Percentiles rank a stretch among this genome's conserved stretches.
Conservation (phyloP, 345 rosid genomes). For the Gossypium ekmanianum region DNA sequence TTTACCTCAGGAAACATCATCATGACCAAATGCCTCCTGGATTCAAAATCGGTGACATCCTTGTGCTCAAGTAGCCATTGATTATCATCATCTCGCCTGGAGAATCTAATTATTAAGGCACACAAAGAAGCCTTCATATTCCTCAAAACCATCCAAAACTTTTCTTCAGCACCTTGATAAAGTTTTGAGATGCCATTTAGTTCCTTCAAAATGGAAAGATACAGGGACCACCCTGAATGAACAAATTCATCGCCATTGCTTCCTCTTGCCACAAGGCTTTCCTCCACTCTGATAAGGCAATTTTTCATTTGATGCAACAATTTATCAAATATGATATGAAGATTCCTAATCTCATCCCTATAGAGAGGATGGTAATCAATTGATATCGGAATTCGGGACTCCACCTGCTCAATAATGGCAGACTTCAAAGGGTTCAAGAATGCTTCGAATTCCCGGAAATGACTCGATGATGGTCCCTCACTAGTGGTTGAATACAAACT, state of each 20-base stretch:
- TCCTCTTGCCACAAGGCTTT: constrained; percentile 24
- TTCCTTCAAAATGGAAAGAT: constrained; percentile 72
- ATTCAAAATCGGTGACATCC: constrained; percentile 75
- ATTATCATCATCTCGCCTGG: constrained; percentile 66
- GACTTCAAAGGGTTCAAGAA: constrained; percentile 54
- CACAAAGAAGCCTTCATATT: constrained; percentile 44
- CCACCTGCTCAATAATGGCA: constrained; percentile 33
- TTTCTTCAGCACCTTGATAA: constrained; percentile 49
- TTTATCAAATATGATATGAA: constrained; percentile 39
- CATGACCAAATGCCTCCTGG: constrained; percentile 82
- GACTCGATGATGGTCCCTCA: constrained; percentile 37
- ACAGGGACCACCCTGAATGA: constrained; percentile 43
- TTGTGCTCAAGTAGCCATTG: constrained; percentile 74
- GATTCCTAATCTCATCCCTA: constrained; percentile 39
- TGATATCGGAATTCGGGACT: constrained; percentile 30
- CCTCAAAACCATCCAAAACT: constrained; percentile 43
- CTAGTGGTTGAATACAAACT: constrained; percentile 24
- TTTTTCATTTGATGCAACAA: constrained; percentile 46
- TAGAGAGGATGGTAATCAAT: constrained; percentile 33
- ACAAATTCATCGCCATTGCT: constrained; percentile 40
- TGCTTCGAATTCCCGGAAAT: constrained; percentile 55
- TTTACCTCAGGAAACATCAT: constrained; percentile 77
- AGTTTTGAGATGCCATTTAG: constrained; percentile 55
- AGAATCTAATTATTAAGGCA: constrained; percentile 50
- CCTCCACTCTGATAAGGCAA: constrained; percentile 50